phyloP scores from a whole-genome alignment of 2,329 filamentous ascomycete genomes.

The Colletotrichum sojae region DNA sequence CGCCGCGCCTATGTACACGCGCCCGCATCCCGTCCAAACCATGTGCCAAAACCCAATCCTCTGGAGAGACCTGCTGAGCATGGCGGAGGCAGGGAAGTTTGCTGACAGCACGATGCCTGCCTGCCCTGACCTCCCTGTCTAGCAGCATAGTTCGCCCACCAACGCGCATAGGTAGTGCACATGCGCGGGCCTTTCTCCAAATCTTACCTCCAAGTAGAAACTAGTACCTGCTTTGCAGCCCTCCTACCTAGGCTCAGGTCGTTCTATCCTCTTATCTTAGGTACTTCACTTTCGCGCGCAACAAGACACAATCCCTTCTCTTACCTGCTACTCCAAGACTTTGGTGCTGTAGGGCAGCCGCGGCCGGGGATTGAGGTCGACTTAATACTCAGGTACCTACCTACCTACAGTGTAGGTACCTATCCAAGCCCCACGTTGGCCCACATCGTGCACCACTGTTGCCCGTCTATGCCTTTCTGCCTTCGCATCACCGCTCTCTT shows the following conservation, averaged over 20 bases:
- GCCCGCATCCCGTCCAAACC: constrained; percentile 25
- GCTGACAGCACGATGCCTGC: constrained; percentile 9
- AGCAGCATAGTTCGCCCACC: neutral
- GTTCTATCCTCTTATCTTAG: too few species aligned
- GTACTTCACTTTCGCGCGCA: too few species aligned
- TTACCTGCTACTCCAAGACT: too few species aligned
- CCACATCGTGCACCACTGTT: neutral
- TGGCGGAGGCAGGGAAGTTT: neutral
- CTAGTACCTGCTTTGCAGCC: too few species aligned
- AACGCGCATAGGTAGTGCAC: neutral
- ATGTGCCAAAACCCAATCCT: constrained; percentile 3
- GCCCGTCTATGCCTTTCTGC: neutral
- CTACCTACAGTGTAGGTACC: too few species aligned
- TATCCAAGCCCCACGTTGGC: constrained; percentile 11
- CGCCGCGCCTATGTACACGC: neutral
- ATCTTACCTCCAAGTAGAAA: neutral
- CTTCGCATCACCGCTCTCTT: neutral
- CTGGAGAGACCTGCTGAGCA: neutral
- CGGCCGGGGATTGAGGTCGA: neutral
- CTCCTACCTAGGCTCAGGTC: too few species aligned
- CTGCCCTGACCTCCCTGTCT: neutral
- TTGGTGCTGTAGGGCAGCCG: constrained; percentile 12
- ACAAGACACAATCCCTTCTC: too few species aligned
- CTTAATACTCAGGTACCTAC: neutral
- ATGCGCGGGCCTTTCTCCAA: neutral